These are phyloP conservation scores for Buxus sempervirens DNA, from an alignment of 164 flowering plant species.

Conservation along the genomic window DNA sequence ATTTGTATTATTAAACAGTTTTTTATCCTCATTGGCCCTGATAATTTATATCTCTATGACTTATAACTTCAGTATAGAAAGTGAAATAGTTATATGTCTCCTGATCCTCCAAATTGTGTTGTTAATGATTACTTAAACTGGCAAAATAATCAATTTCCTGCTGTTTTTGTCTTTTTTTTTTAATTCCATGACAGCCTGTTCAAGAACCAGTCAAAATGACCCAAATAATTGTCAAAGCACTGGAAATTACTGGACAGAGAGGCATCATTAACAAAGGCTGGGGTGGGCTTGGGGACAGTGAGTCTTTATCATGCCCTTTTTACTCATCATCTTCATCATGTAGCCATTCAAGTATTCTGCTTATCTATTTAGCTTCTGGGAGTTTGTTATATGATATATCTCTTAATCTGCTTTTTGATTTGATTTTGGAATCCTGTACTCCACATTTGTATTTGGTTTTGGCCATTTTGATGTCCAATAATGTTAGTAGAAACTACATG, in stretches of 20 bases:
- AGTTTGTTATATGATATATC: constrained; percentile 10
- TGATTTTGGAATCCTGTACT: too few species aligned
- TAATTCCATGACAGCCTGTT: constrained; percentile 63
- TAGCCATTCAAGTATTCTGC: neutral
- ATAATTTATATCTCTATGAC: too few species aligned
- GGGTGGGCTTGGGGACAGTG: constrained; percentile 98
- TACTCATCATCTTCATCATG: neutral
- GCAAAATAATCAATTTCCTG: too few species aligned
- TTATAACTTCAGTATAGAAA: too few species aligned
- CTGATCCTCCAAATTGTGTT: too few species aligned
- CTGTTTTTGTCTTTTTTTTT: constrained; percentile 3
- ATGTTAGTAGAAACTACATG: too few species aligned
- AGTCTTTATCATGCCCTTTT: constrained; percentile 33
- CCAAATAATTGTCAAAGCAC: constrained; percentile 79
- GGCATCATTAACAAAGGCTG: constrained; percentile 98
- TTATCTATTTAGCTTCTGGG: constrained; percentile 4
- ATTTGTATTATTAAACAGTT: too few species aligned
- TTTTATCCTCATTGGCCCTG: too few species aligned
- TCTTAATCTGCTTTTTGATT: constrained; percentile 1
- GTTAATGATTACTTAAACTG: too few species aligned
- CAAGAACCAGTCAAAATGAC: constrained; percentile 98
- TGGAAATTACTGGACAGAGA: constrained; percentile 82
- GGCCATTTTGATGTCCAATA: too few species aligned
- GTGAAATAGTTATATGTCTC: too few species aligned
- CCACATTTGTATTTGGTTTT: too few species aligned